phyloP scores from a whole-genome alignment of 208 protist species.

The Acanthamoeba culbertsoni region DNA sequence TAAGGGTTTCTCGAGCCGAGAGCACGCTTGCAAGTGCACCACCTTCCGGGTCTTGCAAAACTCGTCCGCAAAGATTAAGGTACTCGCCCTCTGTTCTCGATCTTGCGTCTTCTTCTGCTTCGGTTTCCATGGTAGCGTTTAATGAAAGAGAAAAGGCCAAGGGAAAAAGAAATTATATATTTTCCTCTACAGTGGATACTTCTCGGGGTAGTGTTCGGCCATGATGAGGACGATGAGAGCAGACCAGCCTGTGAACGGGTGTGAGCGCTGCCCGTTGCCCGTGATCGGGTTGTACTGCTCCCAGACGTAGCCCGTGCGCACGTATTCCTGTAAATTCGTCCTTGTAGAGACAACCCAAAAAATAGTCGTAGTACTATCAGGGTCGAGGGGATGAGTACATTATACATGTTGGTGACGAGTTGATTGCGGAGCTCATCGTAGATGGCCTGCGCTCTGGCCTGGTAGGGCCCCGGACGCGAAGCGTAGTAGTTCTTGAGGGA shows the following conservation, averaged over 20 bases:
- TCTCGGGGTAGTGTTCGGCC: constrained; percentile 22
- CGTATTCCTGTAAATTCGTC: constrained; percentile 8
- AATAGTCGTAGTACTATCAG: background rate
- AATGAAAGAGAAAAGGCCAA: too few species aligned
- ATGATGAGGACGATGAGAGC: constrained; percentile 81
- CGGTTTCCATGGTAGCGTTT: too few species aligned
- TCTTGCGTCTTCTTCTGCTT: too few species aligned
- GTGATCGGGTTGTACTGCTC: constrained; percentile 83
- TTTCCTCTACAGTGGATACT: constrained; percentile 26
- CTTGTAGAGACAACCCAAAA: background rate
- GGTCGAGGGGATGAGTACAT: background rate
- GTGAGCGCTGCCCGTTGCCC: constrained; percentile 78
- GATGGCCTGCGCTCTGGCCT: constrained; percentile 18
- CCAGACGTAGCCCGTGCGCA: constrained; percentile 77
- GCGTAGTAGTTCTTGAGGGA: constrained; percentile 72
- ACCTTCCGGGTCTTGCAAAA: too few species aligned
- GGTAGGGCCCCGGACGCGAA: background rate
- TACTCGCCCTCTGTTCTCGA: too few species aligned
- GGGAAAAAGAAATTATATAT: too few species aligned
- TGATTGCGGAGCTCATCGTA: constrained; percentile 75
- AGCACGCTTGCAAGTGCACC: too few species aligned
- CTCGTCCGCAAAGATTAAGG: too few species aligned
- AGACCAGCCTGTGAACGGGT: constrained; percentile 88
- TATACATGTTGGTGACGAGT: constrained; percentile 76
- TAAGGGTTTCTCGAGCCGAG: background rate